Evolutionary conservation across 768 basidiomycete genomes (phyloP), one percentile per base, ranked within the genome.

Genomic region (Mycena capillaripes): DNA sequence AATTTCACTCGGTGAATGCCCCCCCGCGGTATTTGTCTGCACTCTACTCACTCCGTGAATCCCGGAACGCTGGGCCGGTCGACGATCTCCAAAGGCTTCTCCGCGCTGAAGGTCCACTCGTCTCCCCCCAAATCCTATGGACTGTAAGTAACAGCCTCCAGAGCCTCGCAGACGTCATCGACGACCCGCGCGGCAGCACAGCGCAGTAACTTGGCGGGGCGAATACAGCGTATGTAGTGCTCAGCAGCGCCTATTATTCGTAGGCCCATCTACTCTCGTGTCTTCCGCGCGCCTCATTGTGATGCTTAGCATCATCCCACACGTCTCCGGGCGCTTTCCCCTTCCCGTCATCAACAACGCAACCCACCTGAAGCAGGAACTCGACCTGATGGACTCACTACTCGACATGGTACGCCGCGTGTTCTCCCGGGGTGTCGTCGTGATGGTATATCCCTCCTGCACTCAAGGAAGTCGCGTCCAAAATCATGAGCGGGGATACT

Each of bases 131-230:
- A n/a, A 21, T 23, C 16, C 30, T 29, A 9, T 32, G 17, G 4
- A n/a, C 17, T 6, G 19, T 7, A 42, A 7, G 14, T 50, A 11
- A 66, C 27, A 2, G 9, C 17, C 7, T 25, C 30, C 56, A 67
- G 66, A n/a, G 25, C 17, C 23, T 58, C 34, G 66, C 66, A 25
- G 66, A 67, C 11, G 66, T 59, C 34, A 67, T 67, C 66, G 57
- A 67, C 44, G 36, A 59, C 23, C 56, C 66, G 27, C 4, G 17
- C 16, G 44, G 56, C 44, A 19, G 2, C 1, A 5, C n/a, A 10
- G 55, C 46, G n/a, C 46, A 67, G 23, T 30, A 58, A 17, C 30
- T 58, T 19, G 66, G 44, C 17, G 46, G 56, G 2, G 66, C 57
- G 3, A 53, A 59, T 1, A 56, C 42, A 14, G 66, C 66, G 5